phyloP scores from a whole-genome alignment of 176 grass and related monocot species.

The Melocanna baccifera region DNA sequence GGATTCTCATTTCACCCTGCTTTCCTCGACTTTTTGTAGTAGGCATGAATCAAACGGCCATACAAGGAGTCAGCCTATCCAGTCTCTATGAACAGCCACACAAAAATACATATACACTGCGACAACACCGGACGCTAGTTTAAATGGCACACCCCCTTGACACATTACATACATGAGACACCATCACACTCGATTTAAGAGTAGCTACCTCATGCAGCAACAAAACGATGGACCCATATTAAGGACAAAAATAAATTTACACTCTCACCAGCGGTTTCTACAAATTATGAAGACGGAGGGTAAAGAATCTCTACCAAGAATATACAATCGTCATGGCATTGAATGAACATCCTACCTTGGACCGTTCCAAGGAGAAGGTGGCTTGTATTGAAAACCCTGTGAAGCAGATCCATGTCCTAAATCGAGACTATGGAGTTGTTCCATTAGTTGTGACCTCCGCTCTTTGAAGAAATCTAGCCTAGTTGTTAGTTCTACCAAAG shows the following conservation, averaged over 20 bases:
- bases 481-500: conserved; percentile 86
- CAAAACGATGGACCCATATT: conserved; percentile 3
- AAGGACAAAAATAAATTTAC: conserved; percentile 33
- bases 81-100: neutral
- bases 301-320: conserved; percentile 37
- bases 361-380: conserved; percentile 75
- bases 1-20: conserved; percentile 2
- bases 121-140: neutral
- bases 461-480: conserved; percentile 99
- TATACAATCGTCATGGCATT: conserved; percentile 33
- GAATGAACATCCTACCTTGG: conserved; percentile 57
- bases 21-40: neutral
- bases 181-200: conserved; percentile 4
- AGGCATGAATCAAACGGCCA: conserved; percentile 13
- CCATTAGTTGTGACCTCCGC: conserved; percentile 91
- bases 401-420: conserved; percentile 67
- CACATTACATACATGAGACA: conserved; percentile 28
- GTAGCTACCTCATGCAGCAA: conserved; percentile 24
- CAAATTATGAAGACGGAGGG: neutral
- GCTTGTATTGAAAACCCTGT: conserved; percentile 68
- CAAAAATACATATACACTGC: conserved; percentile 26
- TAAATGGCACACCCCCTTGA: conserved; percentile 6
- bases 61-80: conserved; percentile 4
- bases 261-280: conserved; percentile 23
- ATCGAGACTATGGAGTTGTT: conserved; percentile 95